Percentiles rank a stretch among this genome's conserved stretches.
Evolutionary conservation across 768 basidiomycete genomes (phyloP).

Genomic region (Ephemerocybe angulata): DNA sequence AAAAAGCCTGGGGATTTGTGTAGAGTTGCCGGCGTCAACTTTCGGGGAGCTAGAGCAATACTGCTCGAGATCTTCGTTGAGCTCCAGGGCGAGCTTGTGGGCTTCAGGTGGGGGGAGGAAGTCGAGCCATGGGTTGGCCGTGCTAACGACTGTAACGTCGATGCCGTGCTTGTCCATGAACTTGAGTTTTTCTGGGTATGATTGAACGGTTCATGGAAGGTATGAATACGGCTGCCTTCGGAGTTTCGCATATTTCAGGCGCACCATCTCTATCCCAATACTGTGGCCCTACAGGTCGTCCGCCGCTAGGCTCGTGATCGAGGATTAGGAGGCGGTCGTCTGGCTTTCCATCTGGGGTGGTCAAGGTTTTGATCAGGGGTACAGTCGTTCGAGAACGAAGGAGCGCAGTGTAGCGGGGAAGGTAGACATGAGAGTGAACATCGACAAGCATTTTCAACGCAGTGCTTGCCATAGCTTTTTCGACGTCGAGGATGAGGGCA

Average conservation of each 20-base stretch:
- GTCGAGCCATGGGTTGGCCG: slow-evolving; percentile 91
- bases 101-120: slow-evolving; percentile 73
- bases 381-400: slow-evolving; percentile 60
- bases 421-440: slow-evolving; percentile 83
- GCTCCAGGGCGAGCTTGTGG: slow-evolving; percentile 55
- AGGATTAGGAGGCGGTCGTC: slow-evolving; percentile 72
- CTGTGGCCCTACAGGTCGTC: slow-evolving; percentile 78
- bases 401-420: slow-evolving; percentile 72
- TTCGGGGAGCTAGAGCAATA: slow-evolving; percentile 69
- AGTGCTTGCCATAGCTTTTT: background rate
- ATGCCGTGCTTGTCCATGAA: slow-evolving; percentile 87
- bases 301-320: slow-evolving; percentile 74
- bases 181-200: slow-evolving; percentile 55
- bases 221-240: background rate
- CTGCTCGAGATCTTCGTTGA: slow-evolving; percentile 74
- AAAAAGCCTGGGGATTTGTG: slow-evolving; percentile 62
- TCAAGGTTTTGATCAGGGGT: slow-evolving; percentile 59
- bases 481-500: background rate
- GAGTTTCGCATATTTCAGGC: background rate
- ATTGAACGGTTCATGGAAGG: background rate
- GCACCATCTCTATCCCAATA: slow-evolving; percentile 64
- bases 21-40: background rate
- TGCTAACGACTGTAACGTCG: slow-evolving; percentile 74
- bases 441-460: slow-evolving; percentile 53
- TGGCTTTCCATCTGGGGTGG: slow-evolving; percentile 32